Evolutionary conservation across 192 early-diverging fungal genomes (phyloP), one percentile per base, ranked within the genome.

Genomic region (Diversispora epigaea): DNA sequence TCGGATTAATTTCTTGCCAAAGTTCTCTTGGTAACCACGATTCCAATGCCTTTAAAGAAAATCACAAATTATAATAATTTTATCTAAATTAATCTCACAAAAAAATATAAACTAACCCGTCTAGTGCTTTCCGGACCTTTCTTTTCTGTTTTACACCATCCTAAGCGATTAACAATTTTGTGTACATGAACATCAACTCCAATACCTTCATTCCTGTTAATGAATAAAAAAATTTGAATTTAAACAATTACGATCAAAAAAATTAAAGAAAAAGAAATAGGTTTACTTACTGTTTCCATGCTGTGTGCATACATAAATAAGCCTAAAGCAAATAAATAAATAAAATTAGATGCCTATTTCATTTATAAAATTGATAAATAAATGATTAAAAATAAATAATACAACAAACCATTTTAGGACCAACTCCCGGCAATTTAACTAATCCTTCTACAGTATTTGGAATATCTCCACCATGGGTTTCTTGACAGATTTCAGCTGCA

Each of bases 111-210:
- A 14, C 67, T 71, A 77, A 84, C 88, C 73, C 85, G 82, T 39
- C 95, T 79, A 9, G 96, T 96, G 3, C 83, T 88, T 77, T 97
- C 96, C 10, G 96, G 94, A 22, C 88, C 86, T 54, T 87, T 86
- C 11, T 89, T 85, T 55, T 85, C 86, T 6, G 91, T 92, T 22
- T 86, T 84, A 17, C 91, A 88, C 96, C 96, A 98, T 17, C 93
- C 94, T 17, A 98, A 82, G 6, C 94, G 83, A 70, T 97, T 95
- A 21, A 88, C 62, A 52, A 98, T 97, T 55, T 95, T 87, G 83
- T 96, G 92, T 11, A 98, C 96, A 81, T 98, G 97, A 0, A 92
- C 93, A 79, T 98, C 96, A 14, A 98, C 96, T 3, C 96, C 96
- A 80, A 98, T 98, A 7, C 95, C 96, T 25, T 83, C 46, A 64